A percentile compares a stretch with the other conserved stretches of the same genome.
Conservation (phyloP, 306 rosid genomes). For the Pterocarpus santalinus region DNA sequence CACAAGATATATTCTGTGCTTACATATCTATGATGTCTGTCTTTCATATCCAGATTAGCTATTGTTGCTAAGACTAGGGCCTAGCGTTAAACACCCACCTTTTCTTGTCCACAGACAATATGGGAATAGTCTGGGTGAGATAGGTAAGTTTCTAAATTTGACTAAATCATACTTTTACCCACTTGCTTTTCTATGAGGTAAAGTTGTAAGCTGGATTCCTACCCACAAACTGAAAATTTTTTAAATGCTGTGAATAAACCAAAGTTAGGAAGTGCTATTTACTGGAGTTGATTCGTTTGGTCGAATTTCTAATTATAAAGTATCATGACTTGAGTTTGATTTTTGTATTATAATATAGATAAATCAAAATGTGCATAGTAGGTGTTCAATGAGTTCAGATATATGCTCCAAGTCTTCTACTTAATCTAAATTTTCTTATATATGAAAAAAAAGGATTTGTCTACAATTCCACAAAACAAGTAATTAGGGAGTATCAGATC, state of each 20-base stretch:
- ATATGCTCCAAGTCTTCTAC: no score
- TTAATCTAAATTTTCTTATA: no score
- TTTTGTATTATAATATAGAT: no score
- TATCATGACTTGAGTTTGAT: no score
- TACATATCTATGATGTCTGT: slow-evolving; percentile 10
- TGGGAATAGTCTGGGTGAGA: slow-evolving; percentile 11
- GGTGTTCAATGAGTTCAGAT: no score
- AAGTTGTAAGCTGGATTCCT: neutral
- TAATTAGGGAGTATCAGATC: no score
- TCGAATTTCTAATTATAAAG: no score
- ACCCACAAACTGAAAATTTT: neutral
- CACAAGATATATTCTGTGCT: neutral
- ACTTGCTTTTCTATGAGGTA: neutral
- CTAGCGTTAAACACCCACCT: slow-evolving; percentile 16
- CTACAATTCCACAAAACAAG: no score
- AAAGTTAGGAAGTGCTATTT: no score
- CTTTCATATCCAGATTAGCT: slow-evolving; percentile 6
- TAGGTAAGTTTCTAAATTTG: slow-evolving; percentile 21
- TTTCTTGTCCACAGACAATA: slow-evolving; percentile 27
- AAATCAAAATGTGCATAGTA: no score
- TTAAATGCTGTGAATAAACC: neutral
- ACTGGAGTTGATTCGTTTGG: no score
- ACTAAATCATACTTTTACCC: neutral
- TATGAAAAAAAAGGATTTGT: no score
- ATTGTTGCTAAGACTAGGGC: neutral